Base-by-base conservation (phyloP, 148 eudicot genomes). In the Camellia granthamiana region DNA sequence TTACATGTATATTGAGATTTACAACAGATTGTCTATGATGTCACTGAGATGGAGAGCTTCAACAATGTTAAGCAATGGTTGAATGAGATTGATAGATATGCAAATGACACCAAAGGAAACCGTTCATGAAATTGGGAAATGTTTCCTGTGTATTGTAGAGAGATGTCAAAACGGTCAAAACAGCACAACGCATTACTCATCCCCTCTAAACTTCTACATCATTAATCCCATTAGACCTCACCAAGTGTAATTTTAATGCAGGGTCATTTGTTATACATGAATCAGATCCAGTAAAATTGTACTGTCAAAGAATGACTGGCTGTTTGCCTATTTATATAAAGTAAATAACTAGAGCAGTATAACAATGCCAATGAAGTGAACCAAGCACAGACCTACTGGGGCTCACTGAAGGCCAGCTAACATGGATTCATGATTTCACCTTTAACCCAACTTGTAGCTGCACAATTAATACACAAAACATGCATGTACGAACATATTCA, bases 21-120 rank as follows among this genome's bases (percentile, higher is more conserved):
- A 61, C 41, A 52, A 84, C 86, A 94, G 98, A 92, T 94, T 83
- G 97, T 94, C 72, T 94, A 94, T 58, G 97, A 94, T 85, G 98
- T 94, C 66, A 94, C 97, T 58, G 98, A 94, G 79, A 92, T 91
- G 98, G 98, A 94, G 91, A 94, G 98, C 90, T 94, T 91, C 90
- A 94, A 91, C 91, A 93, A 95, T 88, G 97, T 92, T n/a, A 90
- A 93, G 88, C 98, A 92, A 85, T 95, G 98, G 98, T 78, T 95
- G 82, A 91, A 87, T 88, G 98, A 92, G 87, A 92, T 92, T 41
- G 95, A 94, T 75, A 88, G 98, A 87, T 94, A 94, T 85, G 97
- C 98, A 79, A 92, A 87, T 83, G 98, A 92, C 56, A 84, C 90
- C 6, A 11, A 64, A 64, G 68, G 46, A 67, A 41, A 38, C 14